Conservation (phyloP, 2,329 filamentous ascomycete genomes). For the Teratosphaeria zuluensis region DNA sequence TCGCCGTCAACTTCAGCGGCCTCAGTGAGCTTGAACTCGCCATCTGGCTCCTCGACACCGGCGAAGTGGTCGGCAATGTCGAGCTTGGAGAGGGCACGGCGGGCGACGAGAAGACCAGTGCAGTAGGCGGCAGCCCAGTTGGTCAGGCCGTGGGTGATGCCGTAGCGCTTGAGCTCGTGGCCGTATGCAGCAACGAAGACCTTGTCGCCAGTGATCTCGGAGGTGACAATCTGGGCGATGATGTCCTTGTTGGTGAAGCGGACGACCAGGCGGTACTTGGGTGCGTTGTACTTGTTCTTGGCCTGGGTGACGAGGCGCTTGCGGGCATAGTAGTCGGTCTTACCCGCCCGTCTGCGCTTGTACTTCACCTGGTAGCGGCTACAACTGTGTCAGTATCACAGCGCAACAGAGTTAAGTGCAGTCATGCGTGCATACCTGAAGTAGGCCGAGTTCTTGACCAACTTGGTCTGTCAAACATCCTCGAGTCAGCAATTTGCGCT, state of each 20-base stretch:
- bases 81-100: constrained; percentile 95
- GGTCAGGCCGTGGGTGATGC: constrained; percentile 96
- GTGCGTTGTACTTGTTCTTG: constrained; percentile 99
- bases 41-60: constrained; percentile 93
- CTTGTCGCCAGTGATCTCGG: constrained; percentile 97
- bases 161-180: constrained; percentile 96
- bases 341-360: constrained; percentile 89
- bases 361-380: constrained; percentile 99
- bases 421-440: constrained; percentile 65
- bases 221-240: constrained; percentile 92
- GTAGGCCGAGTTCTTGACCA: constrained; percentile 96
- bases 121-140: constrained; percentile 99
- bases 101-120: constrained; percentile 92
- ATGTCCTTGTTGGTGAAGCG: constrained; percentile 82
- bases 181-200: constrained; percentile 86
- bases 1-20: constrained; percentile 81
- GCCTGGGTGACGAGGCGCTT: constrained; percentile 99
- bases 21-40: constrained; percentile 94
- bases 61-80: constrained; percentile 84
- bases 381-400: constrained; percentile 11
- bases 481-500: constrained; percentile 99
- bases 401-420: constrained; percentile 1
- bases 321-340: constrained; percentile 99
- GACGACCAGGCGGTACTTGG: constrained; percentile 99
- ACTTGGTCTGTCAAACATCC: constrained; percentile 67